Conservation (phyloP, 257 asterid species). For the Solanum arcanum region DNA sequence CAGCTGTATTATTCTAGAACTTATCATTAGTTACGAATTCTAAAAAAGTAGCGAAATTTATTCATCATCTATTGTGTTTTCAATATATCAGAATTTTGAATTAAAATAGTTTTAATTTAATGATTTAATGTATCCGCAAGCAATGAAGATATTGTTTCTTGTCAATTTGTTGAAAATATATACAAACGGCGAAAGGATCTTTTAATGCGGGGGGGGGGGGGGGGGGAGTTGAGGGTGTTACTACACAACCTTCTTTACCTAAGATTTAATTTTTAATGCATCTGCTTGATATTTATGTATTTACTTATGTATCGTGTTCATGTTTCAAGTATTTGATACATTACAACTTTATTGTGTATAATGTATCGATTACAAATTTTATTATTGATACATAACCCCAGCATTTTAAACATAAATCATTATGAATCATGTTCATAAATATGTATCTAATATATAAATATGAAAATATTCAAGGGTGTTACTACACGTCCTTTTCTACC, state of each 20-base stretch:
- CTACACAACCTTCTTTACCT: neutral
- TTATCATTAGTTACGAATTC: neutral
- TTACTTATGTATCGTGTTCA: neutral
- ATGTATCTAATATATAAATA: neutral
- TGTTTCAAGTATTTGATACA: neutral
- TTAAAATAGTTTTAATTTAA: too few species aligned
- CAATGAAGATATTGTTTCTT: neutral
- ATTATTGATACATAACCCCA: neutral
- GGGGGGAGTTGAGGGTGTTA: neutral
- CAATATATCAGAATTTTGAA: too few species aligned
- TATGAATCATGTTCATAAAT: neutral
- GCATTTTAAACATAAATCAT: too few species aligned
- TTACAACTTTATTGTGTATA: neutral
- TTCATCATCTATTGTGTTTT: neutral
- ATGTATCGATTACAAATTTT: neutral
- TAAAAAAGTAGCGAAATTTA: too few species aligned
- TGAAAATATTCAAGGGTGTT: neutral
- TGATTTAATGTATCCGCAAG: neutral
- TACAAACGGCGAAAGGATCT: neutral
- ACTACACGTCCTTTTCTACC: neutral
- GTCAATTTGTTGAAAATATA: neutral
- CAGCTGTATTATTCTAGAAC: neutral
- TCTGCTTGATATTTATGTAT: neutral
- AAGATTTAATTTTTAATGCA: neutral
- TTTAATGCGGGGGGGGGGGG: neutral